Evolutionary conservation across 805 yeast species (phyloP).

Genomic region (Cyberlindnera xylosilytica): DNA sequence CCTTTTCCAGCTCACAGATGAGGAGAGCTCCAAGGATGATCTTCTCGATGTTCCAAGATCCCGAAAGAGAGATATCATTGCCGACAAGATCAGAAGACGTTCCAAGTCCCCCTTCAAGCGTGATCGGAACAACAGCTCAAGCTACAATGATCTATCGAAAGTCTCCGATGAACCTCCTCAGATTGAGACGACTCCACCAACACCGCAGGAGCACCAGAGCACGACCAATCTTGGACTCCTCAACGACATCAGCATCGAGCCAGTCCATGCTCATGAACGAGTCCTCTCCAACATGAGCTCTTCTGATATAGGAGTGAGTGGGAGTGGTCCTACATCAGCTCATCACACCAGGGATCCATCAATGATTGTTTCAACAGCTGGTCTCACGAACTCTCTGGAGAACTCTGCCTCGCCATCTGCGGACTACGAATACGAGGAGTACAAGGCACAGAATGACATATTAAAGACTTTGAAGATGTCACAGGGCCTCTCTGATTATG

Average conservation of each 20-base stretch:
- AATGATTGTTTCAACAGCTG: not conserved
- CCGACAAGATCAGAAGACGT: constrained; percentile 17
- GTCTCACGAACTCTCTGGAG: not conserved
- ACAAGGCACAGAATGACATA: constrained; percentile 10
- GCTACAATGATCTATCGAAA: constrained; percentile 1
- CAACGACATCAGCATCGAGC: constrained; percentile 25
- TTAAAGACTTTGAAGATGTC: constrained; percentile 7
- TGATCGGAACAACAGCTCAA: not conserved
- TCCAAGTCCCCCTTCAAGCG: constrained; percentile 27
- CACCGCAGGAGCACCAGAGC: not conserved
- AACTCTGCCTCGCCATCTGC: constrained; percentile 1
- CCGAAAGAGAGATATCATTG: constrained; percentile 19
- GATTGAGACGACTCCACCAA: not conserved
- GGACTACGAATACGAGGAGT: constrained; percentile 11
- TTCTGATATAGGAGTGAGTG: constrained; percentile 3
- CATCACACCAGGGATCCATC: constrained; percentile 6
- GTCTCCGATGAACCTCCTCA: constrained; percentile 1
- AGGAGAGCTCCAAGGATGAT: constrained; percentile 17
- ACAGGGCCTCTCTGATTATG: constrained; percentile 12
- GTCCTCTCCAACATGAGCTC: constrained; percentile 7
- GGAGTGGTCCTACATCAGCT: constrained; percentile 2
- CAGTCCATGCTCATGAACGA: constrained; percentile 14
- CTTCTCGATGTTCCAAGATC: constrained; percentile 11
- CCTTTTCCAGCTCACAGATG: constrained; percentile 18
- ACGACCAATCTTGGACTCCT: constrained; percentile 1